A percentile compares a stretch with the other conserved stretches of the same genome.
Evolutionary conservation across 306 rosid genomes (phyloP).

Genomic region (Lupinus albus): DNA sequence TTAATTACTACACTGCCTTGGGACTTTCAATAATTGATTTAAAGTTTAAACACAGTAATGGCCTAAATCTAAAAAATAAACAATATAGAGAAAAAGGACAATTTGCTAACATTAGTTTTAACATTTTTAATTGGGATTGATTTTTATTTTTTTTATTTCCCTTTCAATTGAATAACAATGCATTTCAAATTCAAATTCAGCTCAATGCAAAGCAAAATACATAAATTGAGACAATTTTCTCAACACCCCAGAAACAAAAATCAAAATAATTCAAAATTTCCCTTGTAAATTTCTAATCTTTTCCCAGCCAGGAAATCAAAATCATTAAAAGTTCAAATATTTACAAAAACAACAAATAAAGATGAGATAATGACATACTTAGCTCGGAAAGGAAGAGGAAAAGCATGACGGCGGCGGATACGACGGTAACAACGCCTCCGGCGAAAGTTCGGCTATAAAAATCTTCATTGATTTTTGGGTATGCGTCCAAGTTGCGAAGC

Average conservation of each 20-base stretch:
- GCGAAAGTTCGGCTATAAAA: constrained; percentile 81
- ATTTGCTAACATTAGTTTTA: background rate
- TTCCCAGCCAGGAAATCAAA: constrained; percentile 24
- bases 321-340: background rate
- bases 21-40: constrained; percentile 33
- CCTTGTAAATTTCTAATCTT: constrained; percentile 29
- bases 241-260: constrained; percentile 32
- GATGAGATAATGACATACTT: constrained; percentile 49
- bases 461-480: constrained; percentile 95
- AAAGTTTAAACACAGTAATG: background rate
- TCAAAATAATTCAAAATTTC: background rate
- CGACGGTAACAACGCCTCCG: constrained; percentile 83
- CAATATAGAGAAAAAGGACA: constrained; percentile 18
- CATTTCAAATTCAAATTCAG: constrained; percentile 36
- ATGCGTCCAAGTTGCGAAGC: constrained; percentile 92
- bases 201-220: constrained; percentile 32
- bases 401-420: constrained; percentile 69
- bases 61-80: background rate
- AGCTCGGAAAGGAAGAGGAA: constrained; percentile 86
- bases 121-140: no score
- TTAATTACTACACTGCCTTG: constrained; percentile 21
- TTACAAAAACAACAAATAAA: background rate
- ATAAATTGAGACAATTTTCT: constrained; percentile 27
- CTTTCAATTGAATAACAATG: background rate
- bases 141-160: no score